Conservation (phyloP, 441 rosid species). For the Pelargonium australe region DNA sequence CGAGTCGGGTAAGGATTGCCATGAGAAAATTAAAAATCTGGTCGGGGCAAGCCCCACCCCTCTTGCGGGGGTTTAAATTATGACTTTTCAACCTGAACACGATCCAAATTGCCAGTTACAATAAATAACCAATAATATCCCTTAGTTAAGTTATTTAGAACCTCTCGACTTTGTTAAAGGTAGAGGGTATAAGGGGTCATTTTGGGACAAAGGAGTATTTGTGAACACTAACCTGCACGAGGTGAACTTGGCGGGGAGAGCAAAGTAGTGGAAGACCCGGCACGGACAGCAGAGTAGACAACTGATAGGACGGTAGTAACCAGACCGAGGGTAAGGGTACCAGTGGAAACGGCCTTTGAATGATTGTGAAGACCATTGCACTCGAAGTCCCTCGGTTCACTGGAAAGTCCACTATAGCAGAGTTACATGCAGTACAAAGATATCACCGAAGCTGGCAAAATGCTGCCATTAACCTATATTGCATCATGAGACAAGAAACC, state of each 20-base stretch:
- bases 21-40: no score
- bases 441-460: slow-evolving; percentile 94
- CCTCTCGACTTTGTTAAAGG: no score
- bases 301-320: slow-evolving; percentile 86
- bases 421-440: slow-evolving; percentile 89
- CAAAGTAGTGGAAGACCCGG: slow-evolving; percentile 89
- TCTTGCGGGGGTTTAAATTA: no score
- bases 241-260: slow-evolving; percentile 92
- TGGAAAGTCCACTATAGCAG: slow-evolving; percentile 93
- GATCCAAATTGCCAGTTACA: no score
- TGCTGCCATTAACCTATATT: slow-evolving; percentile 85
- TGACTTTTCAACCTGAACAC: no score
- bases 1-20: no score
- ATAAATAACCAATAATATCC: no score
- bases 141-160: no score
- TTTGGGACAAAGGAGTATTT: not conserved
- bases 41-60: no score
- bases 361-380: slow-evolving; percentile 82
- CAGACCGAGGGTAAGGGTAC: slow-evolving; percentile 89
- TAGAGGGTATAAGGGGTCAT: no score
- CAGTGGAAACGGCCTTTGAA: slow-evolving; percentile 63
- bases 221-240: slow-evolving; percentile 45
- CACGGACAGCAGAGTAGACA: slow-evolving; percentile 83
- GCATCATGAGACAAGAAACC: slow-evolving; percentile 12
- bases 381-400: slow-evolving; percentile 78